These are phyloP conservation scores for Butyriboletus appendiculatus DNA, from an alignment of 1,284 basidiomycete species.

Conservation along the genomic window DNA sequence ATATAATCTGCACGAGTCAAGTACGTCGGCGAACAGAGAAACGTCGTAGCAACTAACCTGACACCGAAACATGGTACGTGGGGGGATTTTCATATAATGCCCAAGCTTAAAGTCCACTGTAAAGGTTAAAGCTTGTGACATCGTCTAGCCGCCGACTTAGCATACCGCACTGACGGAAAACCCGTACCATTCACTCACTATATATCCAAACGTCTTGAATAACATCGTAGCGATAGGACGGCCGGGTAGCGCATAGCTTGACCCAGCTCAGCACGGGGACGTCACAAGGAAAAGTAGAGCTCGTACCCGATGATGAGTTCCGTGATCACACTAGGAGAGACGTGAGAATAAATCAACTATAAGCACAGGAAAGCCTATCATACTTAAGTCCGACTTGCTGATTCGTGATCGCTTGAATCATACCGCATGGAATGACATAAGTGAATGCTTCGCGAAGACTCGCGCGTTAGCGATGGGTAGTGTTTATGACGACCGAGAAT, in stretches of 20 bases:
- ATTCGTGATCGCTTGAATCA: constrained; percentile 49
- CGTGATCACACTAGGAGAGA: constrained; percentile 38
- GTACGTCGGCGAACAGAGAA: background rate
- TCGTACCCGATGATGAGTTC: constrained; percentile 51
- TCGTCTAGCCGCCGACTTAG: constrained; percentile 23
- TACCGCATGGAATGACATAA: constrained; percentile 48
- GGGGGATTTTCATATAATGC: constrained; percentile 55
- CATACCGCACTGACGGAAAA: background rate
- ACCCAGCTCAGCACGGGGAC: background rate
- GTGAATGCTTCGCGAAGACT: constrained; percentile 35
- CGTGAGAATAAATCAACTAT: background rate
- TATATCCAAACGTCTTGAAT: constrained; percentile 40
- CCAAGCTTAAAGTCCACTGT: constrained; percentile 48
- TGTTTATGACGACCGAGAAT: constrained; percentile 31
- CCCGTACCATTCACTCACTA: constrained; percentile 33
- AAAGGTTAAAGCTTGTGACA: constrained; percentile 44
- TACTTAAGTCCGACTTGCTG: constrained; percentile 45
- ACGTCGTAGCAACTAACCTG: constrained; percentile 30
- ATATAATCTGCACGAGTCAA: constrained; percentile 32
- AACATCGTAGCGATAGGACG: constrained; percentile 45
- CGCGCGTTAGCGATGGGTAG: constrained; percentile 4
- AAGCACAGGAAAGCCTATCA: constrained; percentile 1
- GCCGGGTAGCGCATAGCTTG: constrained; percentile 40
- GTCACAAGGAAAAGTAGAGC: background rate
- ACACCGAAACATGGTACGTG: constrained; percentile 45